A percentile compares a stretch with the other conserved stretches of the same genome.
Evolutionary conservation across 441 rosid species (phyloP).

Genomic region (Breynia disticha): DNA sequence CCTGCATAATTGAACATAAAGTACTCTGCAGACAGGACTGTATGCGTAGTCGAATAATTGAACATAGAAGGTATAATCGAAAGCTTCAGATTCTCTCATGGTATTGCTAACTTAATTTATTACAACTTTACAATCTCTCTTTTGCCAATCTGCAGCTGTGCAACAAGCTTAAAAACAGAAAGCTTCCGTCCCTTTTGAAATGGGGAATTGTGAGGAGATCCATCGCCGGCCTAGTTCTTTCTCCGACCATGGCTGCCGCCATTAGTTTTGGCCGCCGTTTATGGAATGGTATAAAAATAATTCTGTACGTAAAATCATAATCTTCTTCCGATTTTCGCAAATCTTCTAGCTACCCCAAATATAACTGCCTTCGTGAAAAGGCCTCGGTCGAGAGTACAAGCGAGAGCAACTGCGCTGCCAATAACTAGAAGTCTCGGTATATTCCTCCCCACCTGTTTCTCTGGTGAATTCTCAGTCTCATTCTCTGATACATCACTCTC

Average conservation of each 20-base stretch:
- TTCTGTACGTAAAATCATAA: conserved; percentile 23
- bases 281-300: not conserved
- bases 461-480: conserved; percentile 16
- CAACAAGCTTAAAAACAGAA: conserved; percentile 1
- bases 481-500: conserved; percentile 27
- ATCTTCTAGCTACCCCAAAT: conserved; percentile 73
- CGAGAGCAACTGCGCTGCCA: conserved; percentile 72
- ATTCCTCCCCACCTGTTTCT: conserved; percentile 36
- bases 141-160: conserved; percentile 13
- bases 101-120: conserved; percentile 10
- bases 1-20: no score
- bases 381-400: conserved; percentile 66
- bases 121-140: conserved; percentile 4
- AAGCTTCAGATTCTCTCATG: conserved; percentile 13
- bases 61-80: no score
- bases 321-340: conserved; percentile 64
- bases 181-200: conserved; percentile 1
- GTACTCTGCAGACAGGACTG: no score
- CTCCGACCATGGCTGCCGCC: not conserved
- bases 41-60: no score
- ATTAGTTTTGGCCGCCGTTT: conserved; percentile 4
- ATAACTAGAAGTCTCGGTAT: conserved; percentile 56
- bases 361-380: conserved; percentile 69
- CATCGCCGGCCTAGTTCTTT: conserved; percentile 8
- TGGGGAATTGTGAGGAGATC: conserved; percentile 13